Conservation (phyloP, 2,329 filamentous ascomycete genomes). For the Cladophialophora carrionii region DNA sequence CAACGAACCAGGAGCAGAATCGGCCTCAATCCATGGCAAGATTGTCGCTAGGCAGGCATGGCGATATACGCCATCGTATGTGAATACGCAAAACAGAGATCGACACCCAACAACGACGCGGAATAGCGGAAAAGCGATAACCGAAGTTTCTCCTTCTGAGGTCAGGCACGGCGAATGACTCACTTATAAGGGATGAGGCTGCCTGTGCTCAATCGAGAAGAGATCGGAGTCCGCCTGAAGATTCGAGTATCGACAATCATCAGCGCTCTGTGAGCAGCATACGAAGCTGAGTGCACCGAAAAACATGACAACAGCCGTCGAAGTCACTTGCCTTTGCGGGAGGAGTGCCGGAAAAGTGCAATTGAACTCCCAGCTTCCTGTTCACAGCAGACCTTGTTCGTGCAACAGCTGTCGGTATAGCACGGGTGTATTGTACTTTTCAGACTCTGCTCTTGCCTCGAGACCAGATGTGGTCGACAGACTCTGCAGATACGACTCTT, state of each 20-base stretch:
- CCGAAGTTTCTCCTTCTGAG: slow-evolving; percentile 8
- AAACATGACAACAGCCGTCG: slow-evolving; percentile 24
- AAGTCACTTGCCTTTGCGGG: slow-evolving; percentile 35
- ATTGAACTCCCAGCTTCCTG: slow-evolving; percentile 26
- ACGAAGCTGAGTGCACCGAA: neutral
- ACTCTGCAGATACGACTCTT: slow-evolving; percentile 52
- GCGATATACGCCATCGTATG: neutral
- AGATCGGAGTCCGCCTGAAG: neutral
- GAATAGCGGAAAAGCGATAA: slow-evolving; percentile 4
- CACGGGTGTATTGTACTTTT: slow-evolving; percentile 53
- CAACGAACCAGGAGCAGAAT: too few relatives aligned
- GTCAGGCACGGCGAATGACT: neutral
- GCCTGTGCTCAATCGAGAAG: neutral
- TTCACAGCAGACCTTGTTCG: slow-evolving; percentile 51
- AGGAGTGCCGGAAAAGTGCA: slow-evolving; percentile 28
- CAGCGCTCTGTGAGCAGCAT: neutral
- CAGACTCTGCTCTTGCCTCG: slow-evolving; percentile 49
- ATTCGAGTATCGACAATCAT: neutral
- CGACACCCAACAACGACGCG: neutral
- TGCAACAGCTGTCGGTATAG: slow-evolving; percentile 56
- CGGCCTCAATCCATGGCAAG: neutral
- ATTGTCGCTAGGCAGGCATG: neutral
- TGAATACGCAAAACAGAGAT: neutral
- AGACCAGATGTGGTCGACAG: slow-evolving; percentile 43
- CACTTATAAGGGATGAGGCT: neutral